Evolutionary conservation across 176 grass and related monocot species (phyloP).

Genomic region (Alloteropsis semialata): DNA sequence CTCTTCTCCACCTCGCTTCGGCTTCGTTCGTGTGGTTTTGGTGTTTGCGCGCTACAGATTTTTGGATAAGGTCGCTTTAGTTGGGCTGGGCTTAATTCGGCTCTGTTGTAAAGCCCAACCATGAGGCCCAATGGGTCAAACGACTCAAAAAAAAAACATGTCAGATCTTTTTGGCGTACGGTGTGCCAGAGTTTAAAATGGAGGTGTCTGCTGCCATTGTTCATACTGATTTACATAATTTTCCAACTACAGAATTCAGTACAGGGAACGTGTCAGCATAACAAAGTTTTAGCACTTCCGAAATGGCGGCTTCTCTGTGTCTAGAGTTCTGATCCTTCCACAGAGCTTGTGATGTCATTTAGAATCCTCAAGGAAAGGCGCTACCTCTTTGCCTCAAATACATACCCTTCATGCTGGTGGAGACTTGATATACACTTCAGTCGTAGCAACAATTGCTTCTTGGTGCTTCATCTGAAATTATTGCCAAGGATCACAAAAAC

Average conservation of each 20-base stretch:
- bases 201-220: background rate
- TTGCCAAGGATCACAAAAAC: constrained; percentile 56
- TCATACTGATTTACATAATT: background rate
- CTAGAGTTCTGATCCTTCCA: background rate
- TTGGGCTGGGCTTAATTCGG: background rate
- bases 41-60: background rate
- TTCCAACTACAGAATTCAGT: background rate
- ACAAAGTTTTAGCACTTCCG: background rate
- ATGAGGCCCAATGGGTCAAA: background rate
- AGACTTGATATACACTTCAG: constrained; percentile 15
- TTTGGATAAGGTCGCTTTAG: constrained; percentile 11
- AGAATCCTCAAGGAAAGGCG: background rate
- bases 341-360: background rate
- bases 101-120: background rate
- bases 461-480: background rate
- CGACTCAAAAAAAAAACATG: background rate
- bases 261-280: constrained; percentile 11
- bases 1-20: background rate
- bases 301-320: background rate
- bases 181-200: background rate
- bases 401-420: background rate
- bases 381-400: background rate
- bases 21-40: background rate
- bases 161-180: too few species aligned
- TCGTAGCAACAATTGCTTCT: background rate